Conservation (phyloP, 1,139 yeast species). For the Candida neerlandica region DNA sequence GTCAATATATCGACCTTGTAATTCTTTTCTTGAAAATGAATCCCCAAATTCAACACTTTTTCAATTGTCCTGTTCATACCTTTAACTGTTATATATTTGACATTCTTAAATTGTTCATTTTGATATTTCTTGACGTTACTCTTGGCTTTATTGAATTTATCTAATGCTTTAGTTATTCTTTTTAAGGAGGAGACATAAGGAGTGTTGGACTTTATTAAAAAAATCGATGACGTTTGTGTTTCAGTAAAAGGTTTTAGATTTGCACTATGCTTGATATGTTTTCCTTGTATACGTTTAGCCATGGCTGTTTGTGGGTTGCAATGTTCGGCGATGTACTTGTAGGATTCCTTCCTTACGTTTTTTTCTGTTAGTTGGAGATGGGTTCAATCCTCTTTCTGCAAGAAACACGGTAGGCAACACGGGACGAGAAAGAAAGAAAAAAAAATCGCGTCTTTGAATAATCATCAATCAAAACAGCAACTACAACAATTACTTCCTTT, state of each 20-base stretch:
- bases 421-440: background rate
- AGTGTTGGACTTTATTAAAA: slow-evolving; percentile 58
- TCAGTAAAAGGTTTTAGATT: slow-evolving; percentile 29
- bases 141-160: slow-evolving; percentile 34
- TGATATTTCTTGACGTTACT: slow-evolving; percentile 29
- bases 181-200: slow-evolving; percentile 68
- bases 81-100: slow-evolving; percentile 50
- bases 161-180: slow-evolving; percentile 51
- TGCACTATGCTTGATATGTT: slow-evolving; percentile 52
- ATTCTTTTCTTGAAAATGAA: slow-evolving; percentile 49
- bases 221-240: slow-evolving; percentile 47
- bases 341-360: background rate
- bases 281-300: slow-evolving; percentile 23
- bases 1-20: slow-evolving; percentile 57
- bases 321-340: slow-evolving; percentile 3
- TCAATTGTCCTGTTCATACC: slow-evolving; percentile 74
- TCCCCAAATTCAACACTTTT: slow-evolving; percentile 54
- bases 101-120: slow-evolving; percentile 39
- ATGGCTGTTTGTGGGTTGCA: background rate
- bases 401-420: too few relatives aligned
- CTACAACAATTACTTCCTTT: background rate
- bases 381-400: too few relatives aligned
- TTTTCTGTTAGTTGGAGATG: too few relatives aligned
- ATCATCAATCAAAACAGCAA: too few relatives aligned
- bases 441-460: background rate